These are phyloP conservation scores for Prototheca wickerhamii DNA, from an alignment of 163 green algal species.

Conservation along the genomic window DNA sequence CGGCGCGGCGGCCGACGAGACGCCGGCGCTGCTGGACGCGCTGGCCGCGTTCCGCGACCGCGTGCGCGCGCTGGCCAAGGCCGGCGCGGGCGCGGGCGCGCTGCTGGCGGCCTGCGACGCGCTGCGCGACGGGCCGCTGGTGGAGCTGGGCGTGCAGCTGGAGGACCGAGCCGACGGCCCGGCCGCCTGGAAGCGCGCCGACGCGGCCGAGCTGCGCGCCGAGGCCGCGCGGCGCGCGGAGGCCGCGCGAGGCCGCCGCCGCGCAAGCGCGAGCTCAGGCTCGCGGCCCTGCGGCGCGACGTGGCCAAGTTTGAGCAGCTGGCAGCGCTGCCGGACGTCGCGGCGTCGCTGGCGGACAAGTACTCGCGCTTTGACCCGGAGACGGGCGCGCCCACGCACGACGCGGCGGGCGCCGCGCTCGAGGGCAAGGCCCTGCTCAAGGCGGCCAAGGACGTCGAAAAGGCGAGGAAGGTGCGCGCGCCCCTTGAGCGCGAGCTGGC, in stretches of 20 bases:
- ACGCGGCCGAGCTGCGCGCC: constrained; percentile 55
- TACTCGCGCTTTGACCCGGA: constrained; percentile 56
- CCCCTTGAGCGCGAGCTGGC: not conserved
- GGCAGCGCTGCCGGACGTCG: constrained; percentile 42
- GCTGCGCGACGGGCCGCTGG: constrained; percentile 69
- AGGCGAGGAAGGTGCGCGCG: constrained; percentile 36
- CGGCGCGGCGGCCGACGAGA: constrained; percentile 6
- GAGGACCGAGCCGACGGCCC: constrained; percentile 78
- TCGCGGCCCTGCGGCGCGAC: constrained; percentile 26
- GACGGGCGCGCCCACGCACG: constrained; percentile 65
- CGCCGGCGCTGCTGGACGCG: constrained; percentile 52
- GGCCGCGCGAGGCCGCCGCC: constrained; percentile 26
- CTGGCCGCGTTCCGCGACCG: constrained; percentile 75
- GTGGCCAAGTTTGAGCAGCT: constrained; percentile 42
- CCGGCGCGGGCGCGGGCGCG: constrained; percentile 7
- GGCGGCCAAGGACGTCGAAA: constrained; percentile 66
- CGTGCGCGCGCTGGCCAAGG: constrained; percentile 46
- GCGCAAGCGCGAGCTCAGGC: constrained; percentile 50
- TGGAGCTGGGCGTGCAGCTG: constrained; percentile 79
- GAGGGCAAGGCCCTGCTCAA: constrained; percentile 67
- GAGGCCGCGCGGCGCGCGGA: constrained; percentile 47
- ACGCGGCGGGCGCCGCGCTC: constrained; percentile 63
- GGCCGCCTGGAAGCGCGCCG: constrained; percentile 84
- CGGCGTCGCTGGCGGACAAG: constrained; percentile 47
- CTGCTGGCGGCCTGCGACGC: constrained; percentile 55